These are phyloP conservation scores for Melastoma candidum DNA, from an alignment of 441 rosid genomes.

Conservation along the genomic window DNA sequence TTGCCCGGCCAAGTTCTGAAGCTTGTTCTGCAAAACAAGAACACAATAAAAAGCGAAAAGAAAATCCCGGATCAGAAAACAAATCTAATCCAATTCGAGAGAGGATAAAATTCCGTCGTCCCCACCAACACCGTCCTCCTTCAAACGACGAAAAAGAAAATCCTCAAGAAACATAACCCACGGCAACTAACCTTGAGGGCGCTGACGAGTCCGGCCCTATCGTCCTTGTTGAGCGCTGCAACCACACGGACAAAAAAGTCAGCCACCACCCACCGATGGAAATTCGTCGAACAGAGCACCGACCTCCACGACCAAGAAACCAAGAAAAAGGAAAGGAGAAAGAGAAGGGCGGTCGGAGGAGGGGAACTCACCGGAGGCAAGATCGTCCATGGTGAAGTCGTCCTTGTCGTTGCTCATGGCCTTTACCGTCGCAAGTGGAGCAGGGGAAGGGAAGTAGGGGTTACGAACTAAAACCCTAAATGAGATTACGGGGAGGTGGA, in stretches of 20 bases:
- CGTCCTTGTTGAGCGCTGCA: slow-evolving; percentile 55
- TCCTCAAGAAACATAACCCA: neutral
- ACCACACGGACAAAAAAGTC: neutral
- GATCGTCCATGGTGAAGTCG: slow-evolving; percentile 57
- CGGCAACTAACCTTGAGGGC: slow-evolving; percentile 45
- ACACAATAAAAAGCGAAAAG: slow-evolving; percentile 6
- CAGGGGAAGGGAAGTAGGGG: no score
- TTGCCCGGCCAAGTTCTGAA: slow-evolving; percentile 69
- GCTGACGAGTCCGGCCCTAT: slow-evolving; percentile 60
- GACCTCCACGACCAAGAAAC: neutral
- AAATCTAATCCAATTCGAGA: neutral
- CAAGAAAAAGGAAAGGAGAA: neutral
- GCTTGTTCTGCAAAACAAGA: slow-evolving; percentile 42
- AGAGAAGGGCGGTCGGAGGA: slow-evolving; percentile 3
- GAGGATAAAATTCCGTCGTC: neutral
- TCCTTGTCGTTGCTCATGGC: slow-evolving; percentile 56
- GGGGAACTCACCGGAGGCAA: slow-evolving; percentile 35
- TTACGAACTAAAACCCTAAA: no score
- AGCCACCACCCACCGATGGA: neutral
- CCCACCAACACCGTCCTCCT: no score
- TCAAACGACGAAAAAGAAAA: no score
- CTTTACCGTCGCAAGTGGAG: no score
- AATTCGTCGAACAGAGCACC: neutral
- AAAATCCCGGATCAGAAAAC: neutral
- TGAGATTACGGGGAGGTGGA: no score